Evolutionary conservation across 2,329 filamentous ascomycete genomes (phyloP), one percentile per base, ranked within the genome.

Genomic region (Fusarium marasasianum): DNA sequence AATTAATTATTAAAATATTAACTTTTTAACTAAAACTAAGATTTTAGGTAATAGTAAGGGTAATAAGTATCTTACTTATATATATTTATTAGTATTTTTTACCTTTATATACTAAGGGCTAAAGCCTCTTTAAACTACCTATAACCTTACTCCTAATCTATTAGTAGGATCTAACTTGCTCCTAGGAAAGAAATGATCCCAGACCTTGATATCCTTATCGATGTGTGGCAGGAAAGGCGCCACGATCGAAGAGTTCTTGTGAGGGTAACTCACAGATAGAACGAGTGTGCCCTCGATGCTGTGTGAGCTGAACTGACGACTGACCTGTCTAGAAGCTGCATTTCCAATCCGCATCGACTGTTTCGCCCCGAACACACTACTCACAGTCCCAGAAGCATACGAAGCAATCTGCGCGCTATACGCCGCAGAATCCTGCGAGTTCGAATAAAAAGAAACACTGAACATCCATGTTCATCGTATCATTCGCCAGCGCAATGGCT

Each of bases 381-480:
- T 22, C 0, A 26, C 35, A 29, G 57, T 2, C 8, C 22, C 18
- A 22, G 57, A 60, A 0, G 31, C 48, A 20, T 62, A 62, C 4
- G 37, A 37, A 8, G 47, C 48, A 3, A 55, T 31, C 3, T 54
- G 47, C 5, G 57, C 45, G n/a, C 37, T 35, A 5, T 53, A 53
- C 3, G 45, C 1, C 26, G 26, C 17, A 17, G 57, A 53, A 2
- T 11, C 53, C 14, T 60, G n/a, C 1, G 29, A n/a, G 5, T 54
- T 65, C 0, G 59, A 44, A 22, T 74, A 60, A 18, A 62, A 63
- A 0, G 62, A 50, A 47, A 33, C 55, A 73, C 56, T 73, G 62
- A 0, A 76, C 67, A 8, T 73, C 72, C 59, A 75, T 76, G 38
- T 75, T 76, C 48, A 75, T 58, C 0, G 64, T 47, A 33, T 73